Base-by-base conservation (phyloP, 140 eudicot genomes). In the Oenanthe javanica region DNA sequence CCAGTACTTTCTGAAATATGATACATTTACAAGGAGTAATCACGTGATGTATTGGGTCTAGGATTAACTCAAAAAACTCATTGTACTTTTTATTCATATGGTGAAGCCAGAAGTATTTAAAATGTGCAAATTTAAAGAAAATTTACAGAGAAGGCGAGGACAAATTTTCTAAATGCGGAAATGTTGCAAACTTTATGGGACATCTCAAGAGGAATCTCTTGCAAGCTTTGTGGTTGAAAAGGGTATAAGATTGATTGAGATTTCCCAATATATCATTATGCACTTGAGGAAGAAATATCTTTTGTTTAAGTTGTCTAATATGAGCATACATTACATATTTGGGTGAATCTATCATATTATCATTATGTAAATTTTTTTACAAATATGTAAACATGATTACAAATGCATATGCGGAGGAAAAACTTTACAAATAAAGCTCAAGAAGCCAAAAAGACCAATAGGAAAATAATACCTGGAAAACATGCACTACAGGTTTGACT, bases 401-500 rank as follows among this genome's bases (percentile, higher is more conserved):
- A 46, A 47, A 74, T 45, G 51, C 78, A 45, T 74, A 10, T 47
- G 12, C 16, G 4, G 19, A 75, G 4, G 63, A 77, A 40, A 5
- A 55, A n/a, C 12, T 36, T n/a, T 2, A 3, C 25, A 64, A 21
- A 15, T 52, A 48, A 66, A 63, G 16, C 0, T 27, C 31, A 48
- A n/a, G 27, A 70, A 43, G 43, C 27, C 21, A 61, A n/a, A 40
- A 70, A 43, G 43, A 27, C 21, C 42, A 31, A 9, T 51, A 47
- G 4, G 73, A 76, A 73, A 59, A 59, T n/a, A 61, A 81, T 85
- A 94, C 97, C 99, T 92, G 99, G 85, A 84, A 95, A 51, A 95
- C 97, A 82, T 95, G 96, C 83, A 95, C 99, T 79, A 85, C 87
- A 16, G 99, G 97, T 83, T 89, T 90, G 83, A 92, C 99, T 93